Percentiles rank a stretch among this genome's conserved stretches.
Conservation (phyloP, 2,329 filamentous ascomycete genomes). For the Penicillium sclerotigenum region DNA sequence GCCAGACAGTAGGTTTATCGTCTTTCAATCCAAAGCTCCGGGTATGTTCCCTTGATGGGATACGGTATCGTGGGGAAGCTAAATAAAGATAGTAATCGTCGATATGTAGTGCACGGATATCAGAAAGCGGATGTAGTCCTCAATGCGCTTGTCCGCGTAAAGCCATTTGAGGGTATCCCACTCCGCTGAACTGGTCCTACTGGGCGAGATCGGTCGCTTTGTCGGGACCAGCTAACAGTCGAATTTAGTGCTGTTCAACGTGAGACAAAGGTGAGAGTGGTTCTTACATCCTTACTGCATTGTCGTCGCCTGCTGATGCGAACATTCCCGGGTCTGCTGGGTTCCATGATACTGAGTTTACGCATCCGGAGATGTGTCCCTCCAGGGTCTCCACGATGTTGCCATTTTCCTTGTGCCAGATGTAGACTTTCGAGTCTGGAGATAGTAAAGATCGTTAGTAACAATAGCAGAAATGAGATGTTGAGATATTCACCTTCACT, state of each 20-base stretch:
- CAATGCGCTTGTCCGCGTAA: constrained; percentile 42
- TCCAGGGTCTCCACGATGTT: constrained; percentile 70
- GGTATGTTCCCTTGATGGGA: constrained; percentile 2
- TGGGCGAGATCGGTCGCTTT: constrained; percentile 28
- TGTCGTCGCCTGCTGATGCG: constrained; percentile 87
- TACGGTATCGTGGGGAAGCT: neutral
- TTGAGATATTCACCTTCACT: constrained; percentile 67
- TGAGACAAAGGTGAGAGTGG: neutral
- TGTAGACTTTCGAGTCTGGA: constrained; percentile 67
- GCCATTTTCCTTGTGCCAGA: constrained; percentile 87
- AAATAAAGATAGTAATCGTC: neutral
- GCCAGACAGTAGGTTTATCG: constrained; percentile 5
- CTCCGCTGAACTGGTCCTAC: constrained; percentile 27
- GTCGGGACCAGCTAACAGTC: constrained; percentile 35
- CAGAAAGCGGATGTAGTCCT: constrained; percentile 39
- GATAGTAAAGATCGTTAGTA: constrained; percentile 27
- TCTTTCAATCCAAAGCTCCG: constrained; percentile 15
- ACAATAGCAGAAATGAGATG: neutral
- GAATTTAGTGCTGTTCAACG: neutral
- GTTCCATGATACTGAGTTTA: constrained; percentile 89
- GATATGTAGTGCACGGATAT: constrained; percentile 3
- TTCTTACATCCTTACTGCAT: constrained; percentile 77
- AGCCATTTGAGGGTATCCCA: constrained; percentile 33
- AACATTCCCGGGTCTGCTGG: constrained; percentile 78
- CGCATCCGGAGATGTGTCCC: constrained; percentile 70